Base-by-base conservation (phyloP, 768 basidiomycete genomes). In the Cystobasidium tubakii region DNA sequence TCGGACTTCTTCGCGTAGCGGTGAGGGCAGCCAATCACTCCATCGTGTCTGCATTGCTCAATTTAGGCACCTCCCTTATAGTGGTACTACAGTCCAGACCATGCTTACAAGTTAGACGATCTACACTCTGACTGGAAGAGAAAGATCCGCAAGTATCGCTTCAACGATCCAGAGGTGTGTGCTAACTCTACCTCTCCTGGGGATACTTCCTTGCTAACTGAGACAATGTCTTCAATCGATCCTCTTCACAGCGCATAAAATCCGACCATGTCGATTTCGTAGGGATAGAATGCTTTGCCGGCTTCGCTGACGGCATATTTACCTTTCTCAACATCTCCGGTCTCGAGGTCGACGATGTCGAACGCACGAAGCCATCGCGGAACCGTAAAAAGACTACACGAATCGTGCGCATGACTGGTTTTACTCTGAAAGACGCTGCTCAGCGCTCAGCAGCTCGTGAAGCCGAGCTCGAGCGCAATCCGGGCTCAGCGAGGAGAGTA, bases 221-320 rank as follows among this genome's bases (percentile, higher is more conserved):
- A n/a, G n/a, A n/a, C n/a, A n/a, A n/a, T n/a, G n/a, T n/a, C n/a
- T n/a, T n/a, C n/a, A n/a, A n/a, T 39, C 39, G 6, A 39, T 6
- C 39, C 6, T 39, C 46, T 50, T 12, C 46, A n/a, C 57, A 60
- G 69, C 69, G 50, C 33, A 71, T 71, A 13, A 31, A 46, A 19
- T 57, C 54, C n/a, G 69, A 71, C 55, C 69, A 71, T 27, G 34
- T 71, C 31, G 69, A 71, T 31, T 71, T 71, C 39, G 39, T 71
- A 4, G 69, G 69, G 1, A 39, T 71, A 13, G 69, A 55, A 33
- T 33, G 31, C 15, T 71, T 57, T 29, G 50, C 69, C 21, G 69
- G 69, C 34, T 60, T 57, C 36, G 69, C 69, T 2, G 69, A 71
- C 25, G 53, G 34, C 39, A 60, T 60, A 21, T 60, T 60, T 27